Conservation (phyloP, 805 yeast genomes). For the Yarrowia sp. region DNA sequence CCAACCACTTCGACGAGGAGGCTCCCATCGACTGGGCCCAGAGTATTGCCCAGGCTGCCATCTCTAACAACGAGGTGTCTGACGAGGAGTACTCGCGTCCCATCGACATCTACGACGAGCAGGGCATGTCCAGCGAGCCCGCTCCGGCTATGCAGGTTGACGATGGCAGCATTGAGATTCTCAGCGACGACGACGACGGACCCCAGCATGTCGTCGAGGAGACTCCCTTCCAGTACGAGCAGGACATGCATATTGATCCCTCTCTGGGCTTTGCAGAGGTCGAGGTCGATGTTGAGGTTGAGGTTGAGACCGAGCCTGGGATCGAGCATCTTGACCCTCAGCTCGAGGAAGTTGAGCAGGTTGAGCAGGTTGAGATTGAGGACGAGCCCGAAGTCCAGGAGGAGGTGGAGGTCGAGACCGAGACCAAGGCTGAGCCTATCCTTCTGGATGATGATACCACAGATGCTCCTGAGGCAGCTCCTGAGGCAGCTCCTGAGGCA, state of each 20-base stretch:
- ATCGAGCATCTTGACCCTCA: not conserved
- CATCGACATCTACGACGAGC: not conserved
- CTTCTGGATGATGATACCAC: no score
- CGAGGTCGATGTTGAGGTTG: not conserved
- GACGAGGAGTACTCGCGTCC: constrained; percentile 14
- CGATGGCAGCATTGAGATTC: not conserved
- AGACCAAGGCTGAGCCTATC: not conserved
- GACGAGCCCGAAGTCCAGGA: no score
- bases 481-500: no score
- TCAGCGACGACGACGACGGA: not conserved
- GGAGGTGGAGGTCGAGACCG: not conserved
- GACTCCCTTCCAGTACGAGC: not conserved
- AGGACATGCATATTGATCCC: not conserved
- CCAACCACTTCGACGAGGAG: not conserved
- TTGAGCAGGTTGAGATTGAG: not conserved
- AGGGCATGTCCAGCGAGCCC: not conserved
- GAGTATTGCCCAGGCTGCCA: constrained; percentile 17
- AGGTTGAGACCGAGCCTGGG: not conserved
- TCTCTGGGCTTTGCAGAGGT: not conserved
- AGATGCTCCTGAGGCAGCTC: no score
- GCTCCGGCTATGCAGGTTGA: not conserved
- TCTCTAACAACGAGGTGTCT: not conserved
- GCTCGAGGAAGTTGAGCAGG: not conserved
- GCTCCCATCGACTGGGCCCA: not conserved
- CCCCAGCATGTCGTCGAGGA: not conserved